These are phyloP conservation scores for Mesembryanthemum crystallinum DNA, from an alignment of 148 eudicot genomes.

Conservation along the genomic window DNA sequence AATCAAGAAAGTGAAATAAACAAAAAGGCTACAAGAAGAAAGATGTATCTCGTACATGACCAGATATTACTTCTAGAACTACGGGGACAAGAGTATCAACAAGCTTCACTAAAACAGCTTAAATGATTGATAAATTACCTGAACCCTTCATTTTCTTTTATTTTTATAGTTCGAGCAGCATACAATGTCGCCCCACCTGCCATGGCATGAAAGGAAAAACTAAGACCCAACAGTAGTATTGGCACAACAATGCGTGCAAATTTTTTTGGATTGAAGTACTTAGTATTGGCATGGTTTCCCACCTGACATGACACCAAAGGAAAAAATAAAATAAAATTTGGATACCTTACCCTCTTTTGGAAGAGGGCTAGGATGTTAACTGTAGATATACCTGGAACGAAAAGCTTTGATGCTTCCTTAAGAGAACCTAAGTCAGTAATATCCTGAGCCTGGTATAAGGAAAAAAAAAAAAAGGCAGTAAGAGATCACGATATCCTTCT, in stretches of 20 bases:
- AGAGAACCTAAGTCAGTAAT: slow-evolving; percentile 73
- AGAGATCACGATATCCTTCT: not conserved
- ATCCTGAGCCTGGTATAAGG: slow-evolving; percentile 72
- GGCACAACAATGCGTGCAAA: not conserved
- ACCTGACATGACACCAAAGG: not conserved
- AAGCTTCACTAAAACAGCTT: not conserved
- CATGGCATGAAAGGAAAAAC: slow-evolving; percentile 22
- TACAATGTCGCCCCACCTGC: slow-evolving; percentile 68
- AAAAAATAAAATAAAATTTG: too few species aligned
- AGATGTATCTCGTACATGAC: not conserved
- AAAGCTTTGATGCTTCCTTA: slow-evolving; percentile 81
- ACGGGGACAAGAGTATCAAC: not conserved
- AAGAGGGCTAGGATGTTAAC: not conserved
- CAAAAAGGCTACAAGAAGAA: not conserved
- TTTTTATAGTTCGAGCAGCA: slow-evolving; percentile 74
- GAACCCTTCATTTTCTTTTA: slow-evolving; percentile 80
- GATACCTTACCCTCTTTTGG: not conserved
- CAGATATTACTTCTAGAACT: not conserved
- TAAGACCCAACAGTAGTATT: not conserved
- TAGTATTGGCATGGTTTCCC: too few species aligned
- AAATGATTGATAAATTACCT: slow-evolving; percentile 39
- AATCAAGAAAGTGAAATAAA: not conserved
- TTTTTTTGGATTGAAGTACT: too few species aligned
- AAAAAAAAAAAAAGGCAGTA: not conserved
- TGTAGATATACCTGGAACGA: slow-evolving; percentile 68